Evolutionary conservation across 2,329 filamentous ascomycete species (phyloP).

Genomic region (Fusarium oxysporum): DNA sequence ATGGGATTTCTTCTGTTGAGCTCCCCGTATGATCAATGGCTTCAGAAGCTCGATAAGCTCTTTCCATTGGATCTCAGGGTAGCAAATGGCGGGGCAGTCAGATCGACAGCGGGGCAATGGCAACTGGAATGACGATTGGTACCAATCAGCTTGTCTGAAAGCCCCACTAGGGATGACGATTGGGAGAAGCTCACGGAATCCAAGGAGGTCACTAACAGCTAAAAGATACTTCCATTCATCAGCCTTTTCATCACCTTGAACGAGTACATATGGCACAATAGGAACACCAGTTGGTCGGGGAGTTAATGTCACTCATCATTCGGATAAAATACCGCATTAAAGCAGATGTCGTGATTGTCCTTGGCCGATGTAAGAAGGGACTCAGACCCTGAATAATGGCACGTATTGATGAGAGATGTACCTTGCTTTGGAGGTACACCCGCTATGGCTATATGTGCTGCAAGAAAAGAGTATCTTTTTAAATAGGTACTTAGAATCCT

Average conservation of each 20-base stretch:
- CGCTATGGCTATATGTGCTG: neutral
- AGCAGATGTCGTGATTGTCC: conserved; percentile 2
- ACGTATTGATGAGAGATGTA: neutral
- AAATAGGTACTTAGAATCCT: neutral
- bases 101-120: conserved; percentile 46
- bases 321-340: conserved; percentile 11
- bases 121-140: conserved; percentile 37
- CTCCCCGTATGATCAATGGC: conserved; percentile 37
- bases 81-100: conserved; percentile 44
- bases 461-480: neutral
- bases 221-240: conserved; percentile 26
- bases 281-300: conserved; percentile 6
- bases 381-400: neutral
- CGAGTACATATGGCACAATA: neutral
- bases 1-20: conserved; percentile 35
- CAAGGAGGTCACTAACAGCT: conserved; percentile 1
- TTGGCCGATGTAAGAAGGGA: neutral
- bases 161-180: conserved; percentile 45
- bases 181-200: conserved; percentile 43
- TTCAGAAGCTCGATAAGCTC: conserved; percentile 38
- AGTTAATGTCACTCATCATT: neutral
- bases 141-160: conserved; percentile 37
- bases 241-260: neutral
- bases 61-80: conserved; percentile 37
- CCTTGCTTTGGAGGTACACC: neutral